Base-by-base conservation (phyloP, 176 grass and related monocot species). In the Pontederia paniculata region DNA sequence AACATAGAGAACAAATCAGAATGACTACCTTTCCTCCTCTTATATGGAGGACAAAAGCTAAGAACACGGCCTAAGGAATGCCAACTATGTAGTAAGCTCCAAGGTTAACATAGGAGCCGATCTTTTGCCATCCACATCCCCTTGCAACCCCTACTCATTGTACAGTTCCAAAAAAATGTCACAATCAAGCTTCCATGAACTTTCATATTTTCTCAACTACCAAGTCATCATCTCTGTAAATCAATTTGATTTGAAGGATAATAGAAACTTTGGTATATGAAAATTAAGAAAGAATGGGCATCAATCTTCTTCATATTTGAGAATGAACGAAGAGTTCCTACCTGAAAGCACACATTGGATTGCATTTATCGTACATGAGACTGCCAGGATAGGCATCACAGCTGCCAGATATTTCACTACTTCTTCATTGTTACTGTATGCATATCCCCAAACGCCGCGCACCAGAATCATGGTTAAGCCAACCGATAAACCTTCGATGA, bases 51-150 rank as follows among this genome's bases (percentile, higher is more conserved):
- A 85, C 66, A 48, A 95, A 95, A 25, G 78, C 89, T 45, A 85
- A 42, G 19, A 95, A 44, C 62, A 80, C 67, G 9, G 81, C 81
- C 0, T 69, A 54, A 42, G 89, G 89, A 62, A 88, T 67, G 28
- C 84, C 84, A 2, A 85, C 66, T 0, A 71, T 25, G 31, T 95
- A 88, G 67, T 66, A 95, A 19, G 84, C 78, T 25, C 75, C 78
- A 37, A 95, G 78, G 53, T 95, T 88, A 23, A 95, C 61, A 12
- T 42, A 55, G 21, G 89, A 81, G 9, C 84, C 84, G 23, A 85
- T 79, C 60, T 88, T 82, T 65, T 95, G 84, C 89, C 84, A 80
- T 18, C 89, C 89, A 17, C 75, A 85, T 6, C 89, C 89, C 73
- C 89, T 82, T 0, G 70, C 78, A 37, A 85, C 89, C 9, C 89